A percentile compares a stretch with the other conserved stretches of the same genome.
phyloP scores from a whole-genome alignment of 148 eudicot species.

The Rhododendron vialii region DNA sequence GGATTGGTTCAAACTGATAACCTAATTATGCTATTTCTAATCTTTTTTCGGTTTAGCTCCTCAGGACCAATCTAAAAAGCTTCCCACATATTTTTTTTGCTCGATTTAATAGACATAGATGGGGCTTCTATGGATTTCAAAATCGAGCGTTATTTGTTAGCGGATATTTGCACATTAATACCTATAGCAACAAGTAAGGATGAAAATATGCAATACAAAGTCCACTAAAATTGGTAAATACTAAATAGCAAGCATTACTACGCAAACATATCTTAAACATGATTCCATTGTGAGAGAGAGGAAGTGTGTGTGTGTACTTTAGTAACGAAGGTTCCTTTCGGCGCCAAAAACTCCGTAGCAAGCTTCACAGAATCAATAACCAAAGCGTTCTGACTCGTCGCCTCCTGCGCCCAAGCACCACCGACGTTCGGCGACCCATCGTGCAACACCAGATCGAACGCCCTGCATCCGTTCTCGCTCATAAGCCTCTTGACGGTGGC shows the following conservation, averaged over 20 bases:
- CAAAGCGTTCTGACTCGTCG: conserved; percentile 79
- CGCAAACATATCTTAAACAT: neutral
- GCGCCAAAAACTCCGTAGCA: conserved; percentile 77
- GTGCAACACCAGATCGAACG: conserved; percentile 73
- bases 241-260: neutral
- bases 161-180: neutral
- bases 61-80: neutral
- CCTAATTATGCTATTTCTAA: neutral
- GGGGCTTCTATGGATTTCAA: neutral
- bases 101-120: neutral
- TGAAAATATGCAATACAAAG: neutral
- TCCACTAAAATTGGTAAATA: neutral
- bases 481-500: conserved; percentile 48
- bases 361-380: conserved; percentile 88
- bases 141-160: neutral
- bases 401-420: conserved; percentile 96
- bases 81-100: neutral
- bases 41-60: neutral
- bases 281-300: neutral
- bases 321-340: conserved; percentile 80
- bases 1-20: neutral
- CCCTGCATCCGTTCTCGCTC: conserved; percentile 51
- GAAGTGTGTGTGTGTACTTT: conserved; percentile 37
- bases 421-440: conserved; percentile 97
- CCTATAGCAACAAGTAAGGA: neutral